These are phyloP conservation scores for Moniliella sp. DNA, from an alignment of 1,284 basidiomycete genomes.

Conservation along the genomic window DNA sequence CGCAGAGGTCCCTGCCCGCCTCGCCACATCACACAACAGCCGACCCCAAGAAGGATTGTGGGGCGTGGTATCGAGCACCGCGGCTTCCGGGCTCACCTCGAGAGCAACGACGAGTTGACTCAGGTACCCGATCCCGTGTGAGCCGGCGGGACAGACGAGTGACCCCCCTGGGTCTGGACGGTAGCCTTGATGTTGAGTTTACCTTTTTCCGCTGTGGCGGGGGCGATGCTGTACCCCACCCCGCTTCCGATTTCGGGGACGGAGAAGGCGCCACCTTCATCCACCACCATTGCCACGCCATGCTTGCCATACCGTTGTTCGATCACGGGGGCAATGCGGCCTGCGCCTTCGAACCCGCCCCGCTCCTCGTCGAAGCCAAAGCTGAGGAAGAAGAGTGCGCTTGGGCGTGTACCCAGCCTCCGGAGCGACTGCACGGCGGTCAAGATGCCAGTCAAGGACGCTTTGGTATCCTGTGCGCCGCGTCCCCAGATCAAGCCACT, in stretches of 20 bases:
- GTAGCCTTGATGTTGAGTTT: constrained; percentile 9
- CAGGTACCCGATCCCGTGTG: constrained; percentile 45
- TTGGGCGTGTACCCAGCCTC: neutral
- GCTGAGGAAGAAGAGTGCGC: constrained; percentile 37
- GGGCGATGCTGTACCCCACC: no score
- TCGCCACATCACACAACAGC: constrained; percentile 39
- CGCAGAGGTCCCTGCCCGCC: no score
- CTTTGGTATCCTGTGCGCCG: constrained; percentile 34
- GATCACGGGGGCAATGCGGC: no score
- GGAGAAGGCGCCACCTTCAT: no score
- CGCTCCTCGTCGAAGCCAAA: constrained; percentile 52
- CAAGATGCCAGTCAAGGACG: constrained; percentile 36
- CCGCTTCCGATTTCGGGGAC: no score
- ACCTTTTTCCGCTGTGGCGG: neutral
- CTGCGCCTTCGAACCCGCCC: neutral
- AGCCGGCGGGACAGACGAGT: constrained; percentile 45
- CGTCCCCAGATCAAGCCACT: constrained; percentile 39
- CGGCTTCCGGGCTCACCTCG: constrained; percentile 41
- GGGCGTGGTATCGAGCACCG: constrained; percentile 28
- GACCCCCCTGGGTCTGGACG: constrained; percentile 42
- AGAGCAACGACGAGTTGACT: constrained; percentile 41
- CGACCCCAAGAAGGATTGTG: constrained; percentile 36
- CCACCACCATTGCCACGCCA: neutral
- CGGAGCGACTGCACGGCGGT: constrained; percentile 37
- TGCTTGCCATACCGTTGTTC: no score